Evolutionary conservation across 2,329 filamentous ascomycete genomes (phyloP).

Genomic region (Calonectria hawksworthii): DNA sequence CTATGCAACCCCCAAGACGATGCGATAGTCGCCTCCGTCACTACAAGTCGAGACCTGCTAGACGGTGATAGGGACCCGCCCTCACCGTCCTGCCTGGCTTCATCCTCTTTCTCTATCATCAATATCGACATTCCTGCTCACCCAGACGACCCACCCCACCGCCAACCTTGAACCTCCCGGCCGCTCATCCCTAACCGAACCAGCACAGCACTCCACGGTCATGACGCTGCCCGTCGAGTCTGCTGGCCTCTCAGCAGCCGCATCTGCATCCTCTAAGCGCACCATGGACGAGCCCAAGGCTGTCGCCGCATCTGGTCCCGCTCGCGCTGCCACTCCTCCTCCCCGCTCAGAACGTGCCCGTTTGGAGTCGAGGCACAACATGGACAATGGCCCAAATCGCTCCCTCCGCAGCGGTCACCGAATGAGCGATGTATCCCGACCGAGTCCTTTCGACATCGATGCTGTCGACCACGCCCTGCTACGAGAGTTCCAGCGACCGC

Average conservation of each 20-base stretch:
- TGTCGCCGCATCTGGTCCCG: conserved; percentile 50
- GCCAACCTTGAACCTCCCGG: conserved; percentile 20
- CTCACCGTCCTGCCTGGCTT: conserved; percentile 38
- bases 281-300: conserved; percentile 50
- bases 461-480: conserved; percentile 65
- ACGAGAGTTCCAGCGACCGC: conserved; percentile 64
- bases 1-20: conserved; percentile 43
- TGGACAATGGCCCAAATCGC: conserved; percentile 51
- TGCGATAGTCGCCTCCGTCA: conserved; percentile 43
- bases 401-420: conserved; percentile 53
- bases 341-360: conserved; percentile 59
- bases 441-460: conserved; percentile 62
- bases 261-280: conserved; percentile 51
- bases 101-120: neutral
- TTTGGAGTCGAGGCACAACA: conserved; percentile 57
- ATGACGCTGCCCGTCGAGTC: conserved; percentile 55
- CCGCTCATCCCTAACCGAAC: conserved; percentile 21
- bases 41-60: conserved; percentile 40
- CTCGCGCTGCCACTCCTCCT: conserved; percentile 60
- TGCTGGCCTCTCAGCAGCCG: conserved; percentile 45
- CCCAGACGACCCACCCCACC: conserved; percentile 14
- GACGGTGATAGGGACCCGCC: conserved; percentile 44
- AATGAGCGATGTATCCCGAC: conserved; percentile 52
- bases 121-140: neutral
- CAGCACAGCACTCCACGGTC: conserved; percentile 26